Evolutionary conservation across 2,329 filamentous ascomycete species (phyloP).

Genomic region (Botrytis squamosa): DNA sequence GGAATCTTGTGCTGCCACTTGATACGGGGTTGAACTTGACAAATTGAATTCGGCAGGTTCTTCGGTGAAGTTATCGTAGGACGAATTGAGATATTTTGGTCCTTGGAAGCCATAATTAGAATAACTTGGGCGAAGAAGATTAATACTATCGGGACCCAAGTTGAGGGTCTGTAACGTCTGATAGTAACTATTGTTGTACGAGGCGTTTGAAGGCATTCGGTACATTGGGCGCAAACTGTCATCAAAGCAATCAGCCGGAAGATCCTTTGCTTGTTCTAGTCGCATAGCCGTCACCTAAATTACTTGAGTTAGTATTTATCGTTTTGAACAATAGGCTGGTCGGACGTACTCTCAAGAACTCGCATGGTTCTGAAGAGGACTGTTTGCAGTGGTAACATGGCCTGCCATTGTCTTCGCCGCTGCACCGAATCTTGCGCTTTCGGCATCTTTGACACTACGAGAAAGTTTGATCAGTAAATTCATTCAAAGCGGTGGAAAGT

Average conservation of each 20-base stretch:
- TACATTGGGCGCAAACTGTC: conserved; percentile 12
- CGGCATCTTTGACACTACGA: conserved; percentile 81
- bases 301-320: conserved; percentile 21
- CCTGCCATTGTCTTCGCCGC: conserved; percentile 78
- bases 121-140: not conserved
- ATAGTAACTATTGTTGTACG: not conserved
- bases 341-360: conserved; percentile 71
- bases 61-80: conserved; percentile 3
- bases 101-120: conserved; percentile 10
- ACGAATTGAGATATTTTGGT: not conserved
- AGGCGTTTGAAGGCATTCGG: not conserved
- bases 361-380: conserved; percentile 69
- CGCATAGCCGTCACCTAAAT: conserved; percentile 33
- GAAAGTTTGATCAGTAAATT: conserved; percentile 17
- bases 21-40: conserved; percentile 5
- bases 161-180: conserved; percentile 1
- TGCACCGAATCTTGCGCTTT: conserved; percentile 93
- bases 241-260: conserved; percentile 5
- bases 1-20: not conserved
- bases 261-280: conserved; percentile 11
- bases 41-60: conserved; percentile 11
- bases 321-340: not conserved
- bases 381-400: conserved; percentile 78
- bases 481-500: not conserved
- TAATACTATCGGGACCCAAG: not conserved